Conservation (phyloP, 352 stramenopile genomes). For the Nothophytophthora sp. region DNA sequence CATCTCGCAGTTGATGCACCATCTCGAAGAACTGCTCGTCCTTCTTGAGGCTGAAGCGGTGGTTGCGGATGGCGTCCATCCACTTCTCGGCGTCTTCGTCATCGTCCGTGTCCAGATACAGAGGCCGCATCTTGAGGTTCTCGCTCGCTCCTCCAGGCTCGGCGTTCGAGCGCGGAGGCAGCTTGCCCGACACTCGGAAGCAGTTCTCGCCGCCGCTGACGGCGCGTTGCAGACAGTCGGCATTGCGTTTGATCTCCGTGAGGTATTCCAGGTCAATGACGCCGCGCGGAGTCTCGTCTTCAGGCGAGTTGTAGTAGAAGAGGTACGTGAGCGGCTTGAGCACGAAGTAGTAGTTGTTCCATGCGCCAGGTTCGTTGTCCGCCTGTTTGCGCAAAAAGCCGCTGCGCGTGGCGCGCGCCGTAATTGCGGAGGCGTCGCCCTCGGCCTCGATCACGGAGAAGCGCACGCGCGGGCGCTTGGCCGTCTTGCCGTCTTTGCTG, state of each 20-base stretch:
- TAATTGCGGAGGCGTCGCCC: conserved; percentile 40
- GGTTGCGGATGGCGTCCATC: conserved; percentile 70
- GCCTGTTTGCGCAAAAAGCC: conserved; percentile 77
- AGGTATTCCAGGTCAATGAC: conserved; percentile 85
- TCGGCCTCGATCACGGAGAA: conserved; percentile 52
- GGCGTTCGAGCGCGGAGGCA: conserved; percentile 36
- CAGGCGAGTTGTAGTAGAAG: conserved; percentile 81
- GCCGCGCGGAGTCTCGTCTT: conserved; percentile 63
- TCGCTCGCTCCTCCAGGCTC: conserved; percentile 36
- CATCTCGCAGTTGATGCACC: conserved; percentile 35
- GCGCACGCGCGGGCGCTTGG: conserved; percentile 58
- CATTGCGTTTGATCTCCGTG: conserved; percentile 71
- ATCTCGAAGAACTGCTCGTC: conserved; percentile 40
- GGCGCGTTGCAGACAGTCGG: conserved; percentile 70
- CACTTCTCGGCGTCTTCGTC: conserved; percentile 52
- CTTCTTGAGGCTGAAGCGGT: conserved; percentile 62
- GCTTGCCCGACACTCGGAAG: conserved; percentile 72
- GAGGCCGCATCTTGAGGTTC: conserved; percentile 54
- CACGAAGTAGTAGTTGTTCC: conserved; percentile 85
- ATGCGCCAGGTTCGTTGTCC: conserved; percentile 75
- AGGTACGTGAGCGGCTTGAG: conserved; percentile 74
- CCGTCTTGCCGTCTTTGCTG: conserved; percentile 2
- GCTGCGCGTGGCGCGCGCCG: conserved; percentile 49
- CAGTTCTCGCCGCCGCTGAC: conserved; percentile 61
- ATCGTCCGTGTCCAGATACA: conserved; percentile 69